phyloP scores from a whole-genome alignment of 306 rosid species.

The Hippophae rhamnoides region DNA sequence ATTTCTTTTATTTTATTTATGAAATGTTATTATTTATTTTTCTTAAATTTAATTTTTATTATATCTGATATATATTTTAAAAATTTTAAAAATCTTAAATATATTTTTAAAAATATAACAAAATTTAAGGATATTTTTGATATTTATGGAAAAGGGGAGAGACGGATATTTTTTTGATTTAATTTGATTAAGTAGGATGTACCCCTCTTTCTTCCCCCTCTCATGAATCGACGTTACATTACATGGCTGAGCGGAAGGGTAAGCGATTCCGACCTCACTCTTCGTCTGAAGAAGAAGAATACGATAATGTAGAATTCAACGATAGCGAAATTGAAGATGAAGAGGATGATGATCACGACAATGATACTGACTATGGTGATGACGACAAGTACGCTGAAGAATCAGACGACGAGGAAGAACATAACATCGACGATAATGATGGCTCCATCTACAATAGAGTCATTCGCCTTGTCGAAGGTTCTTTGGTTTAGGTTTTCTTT shows the following conservation, averaged over 20 bases:
- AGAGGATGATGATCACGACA: neutral
- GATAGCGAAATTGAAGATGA: constrained; percentile 2
- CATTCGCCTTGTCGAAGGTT: constrained; percentile 43
- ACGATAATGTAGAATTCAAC: constrained; percentile 1
- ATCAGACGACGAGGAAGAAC: constrained; percentile 11
- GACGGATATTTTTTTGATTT: too few species aligned
- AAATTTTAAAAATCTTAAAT: too few species aligned
- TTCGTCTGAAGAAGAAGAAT: constrained; percentile 25
- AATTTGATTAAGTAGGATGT: too few species aligned
- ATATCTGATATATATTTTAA: too few species aligned
- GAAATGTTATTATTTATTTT: too few species aligned
- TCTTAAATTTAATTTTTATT: too few species aligned
- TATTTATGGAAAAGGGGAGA: too few species aligned
- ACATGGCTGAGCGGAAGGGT: constrained; percentile 9
- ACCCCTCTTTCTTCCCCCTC: too few species aligned
- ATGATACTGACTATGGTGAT: neutral
- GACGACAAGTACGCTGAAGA: constrained; percentile 3
- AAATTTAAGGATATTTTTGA: too few species aligned
- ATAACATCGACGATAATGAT: constrained; percentile 15
- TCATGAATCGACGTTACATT: too few species aligned
- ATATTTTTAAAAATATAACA: too few species aligned
- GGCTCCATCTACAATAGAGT: constrained; percentile 39
- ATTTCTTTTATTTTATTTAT: too few species aligned
- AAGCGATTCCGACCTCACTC: constrained; percentile 24
- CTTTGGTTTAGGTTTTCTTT: neutral